Evolutionary conservation across 805 yeast genomes (phyloP).

Genomic region (Candida parachauliodes): DNA sequence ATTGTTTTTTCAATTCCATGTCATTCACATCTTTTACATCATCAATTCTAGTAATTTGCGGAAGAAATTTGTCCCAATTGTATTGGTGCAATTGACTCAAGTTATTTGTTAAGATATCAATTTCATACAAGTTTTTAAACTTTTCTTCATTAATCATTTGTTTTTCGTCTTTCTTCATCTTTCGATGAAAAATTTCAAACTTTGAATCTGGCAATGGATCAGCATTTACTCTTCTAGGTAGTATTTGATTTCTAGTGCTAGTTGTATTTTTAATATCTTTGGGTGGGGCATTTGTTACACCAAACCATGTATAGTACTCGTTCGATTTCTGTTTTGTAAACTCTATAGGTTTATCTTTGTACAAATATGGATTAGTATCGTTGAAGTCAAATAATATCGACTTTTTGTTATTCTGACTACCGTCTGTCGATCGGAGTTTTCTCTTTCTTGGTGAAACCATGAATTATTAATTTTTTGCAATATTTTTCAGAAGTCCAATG

Average conservation of each 20-base stretch:
- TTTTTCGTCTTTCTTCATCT: constrained; percentile 63
- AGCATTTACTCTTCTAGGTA: constrained; percentile 17
- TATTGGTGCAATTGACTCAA: constrained; percentile 35
- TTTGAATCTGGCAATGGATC: constrained; percentile 46
- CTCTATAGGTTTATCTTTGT: constrained; percentile 17
- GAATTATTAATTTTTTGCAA: too few relatives aligned
- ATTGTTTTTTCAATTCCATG: constrained; percentile 44
- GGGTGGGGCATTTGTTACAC: not conserved
- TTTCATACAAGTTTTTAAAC: constrained; percentile 50
- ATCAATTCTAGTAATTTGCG: constrained; percentile 47
- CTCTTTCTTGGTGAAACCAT: constrained; percentile 10
- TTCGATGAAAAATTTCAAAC: constrained; percentile 48
- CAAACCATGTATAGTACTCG: constrained; percentile 3
- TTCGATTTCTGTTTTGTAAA: constrained; percentile 4
- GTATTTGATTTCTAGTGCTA: constrained; percentile 6
- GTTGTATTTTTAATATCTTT: not conserved
- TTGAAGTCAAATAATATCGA: constrained; percentile 32
- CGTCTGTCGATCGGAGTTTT: constrained; percentile 30
- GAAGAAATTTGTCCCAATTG: constrained; percentile 47
- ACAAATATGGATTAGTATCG: constrained; percentile 23
- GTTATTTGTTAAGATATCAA: constrained; percentile 50
- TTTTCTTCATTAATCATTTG: constrained; percentile 55
- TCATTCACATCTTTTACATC: constrained; percentile 49
- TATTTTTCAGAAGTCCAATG: too few relatives aligned
- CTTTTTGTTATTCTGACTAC: constrained; percentile 12